Conservation (phyloP, 2,329 filamentous ascomycete genomes). For the Leptographium galeiforme region DNA sequence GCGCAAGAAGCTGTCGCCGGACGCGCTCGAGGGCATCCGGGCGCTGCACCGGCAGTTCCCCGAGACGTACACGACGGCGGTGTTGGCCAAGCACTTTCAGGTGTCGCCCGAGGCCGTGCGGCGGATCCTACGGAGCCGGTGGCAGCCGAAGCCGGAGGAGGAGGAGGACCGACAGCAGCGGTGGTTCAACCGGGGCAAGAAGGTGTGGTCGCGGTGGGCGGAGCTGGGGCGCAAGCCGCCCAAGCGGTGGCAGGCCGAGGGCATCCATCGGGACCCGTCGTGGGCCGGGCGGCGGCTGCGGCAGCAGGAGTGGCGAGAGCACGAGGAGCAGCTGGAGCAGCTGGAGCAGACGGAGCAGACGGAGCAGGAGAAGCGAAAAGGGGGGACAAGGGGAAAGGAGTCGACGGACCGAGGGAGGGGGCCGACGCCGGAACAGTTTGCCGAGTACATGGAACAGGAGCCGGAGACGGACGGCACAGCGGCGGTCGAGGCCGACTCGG, state of each 20-base stretch:
- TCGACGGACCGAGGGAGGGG: too few species aligned
- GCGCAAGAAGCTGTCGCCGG: constrained; percentile 75
- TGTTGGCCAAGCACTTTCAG: constrained; percentile 66
- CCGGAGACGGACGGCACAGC: not conserved
- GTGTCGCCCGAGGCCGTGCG: constrained; percentile 80
- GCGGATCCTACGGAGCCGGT: constrained; percentile 71
- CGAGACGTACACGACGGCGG: constrained; percentile 57
- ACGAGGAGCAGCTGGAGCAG: not conserved
- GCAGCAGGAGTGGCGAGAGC: not conserved
- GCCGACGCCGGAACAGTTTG: not conserved
- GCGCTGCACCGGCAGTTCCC: constrained; percentile 69
- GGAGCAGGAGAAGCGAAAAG: not conserved
- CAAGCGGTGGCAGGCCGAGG: constrained; percentile 43
- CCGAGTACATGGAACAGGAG: not conserved
- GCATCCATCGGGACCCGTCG: constrained; percentile 16
- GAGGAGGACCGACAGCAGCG: constrained; percentile 43
- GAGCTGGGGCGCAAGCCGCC: constrained; percentile 50
- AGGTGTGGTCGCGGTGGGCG: constrained; percentile 45
- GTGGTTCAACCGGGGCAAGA: constrained; percentile 48
- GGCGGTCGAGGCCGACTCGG: not conserved
- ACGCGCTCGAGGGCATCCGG: constrained; percentile 81
- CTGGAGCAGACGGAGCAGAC: not conserved
- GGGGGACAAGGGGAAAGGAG: not conserved
- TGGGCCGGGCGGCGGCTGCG: constrained; percentile 8
- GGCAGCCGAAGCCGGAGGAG: constrained; percentile 46